phyloP scores from a whole-genome alignment of 495 filamentous ascomycete genomes.

The Aspergillus asperescens region DNA sequence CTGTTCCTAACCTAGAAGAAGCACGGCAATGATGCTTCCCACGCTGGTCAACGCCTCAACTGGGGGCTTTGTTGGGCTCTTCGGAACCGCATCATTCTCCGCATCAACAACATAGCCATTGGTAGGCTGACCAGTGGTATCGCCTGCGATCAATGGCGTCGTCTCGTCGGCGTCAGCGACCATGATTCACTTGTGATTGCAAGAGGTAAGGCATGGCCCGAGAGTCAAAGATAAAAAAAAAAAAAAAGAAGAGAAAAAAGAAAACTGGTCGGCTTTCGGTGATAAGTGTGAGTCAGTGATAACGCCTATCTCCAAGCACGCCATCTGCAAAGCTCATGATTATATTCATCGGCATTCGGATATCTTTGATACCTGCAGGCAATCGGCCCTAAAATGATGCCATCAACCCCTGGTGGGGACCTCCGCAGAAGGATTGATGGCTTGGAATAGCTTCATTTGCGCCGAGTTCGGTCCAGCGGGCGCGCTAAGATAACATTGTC shows the following conservation, averaged over 20 bases:
- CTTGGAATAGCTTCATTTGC: background rate
- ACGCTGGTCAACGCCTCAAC: conserved; percentile 21
- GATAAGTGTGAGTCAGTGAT: background rate
- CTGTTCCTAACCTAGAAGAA: conserved; percentile 31
- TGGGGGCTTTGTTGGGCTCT: background rate
- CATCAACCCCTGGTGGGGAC: no score
- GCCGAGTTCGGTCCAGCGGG: no score
- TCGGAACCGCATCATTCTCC: background rate
- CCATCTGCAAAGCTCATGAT: background rate
- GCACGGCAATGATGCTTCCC: conserved; percentile 30
- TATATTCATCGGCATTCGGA: no score
- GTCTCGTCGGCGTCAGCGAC: conserved; percentile 2
- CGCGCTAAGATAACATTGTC: background rate
- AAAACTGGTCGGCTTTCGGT: background rate
- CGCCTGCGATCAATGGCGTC: background rate
- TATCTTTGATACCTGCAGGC: no score
- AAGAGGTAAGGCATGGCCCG: background rate
- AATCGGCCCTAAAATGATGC: conserved; percentile 12
- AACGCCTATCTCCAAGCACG: background rate
- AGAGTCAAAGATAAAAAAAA: background rate
- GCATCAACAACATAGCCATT: background rate
- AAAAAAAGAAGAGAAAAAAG: background rate
- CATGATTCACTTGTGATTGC: no score
- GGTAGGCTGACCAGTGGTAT: background rate
- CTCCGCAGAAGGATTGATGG: no score